Base-by-base conservation (phyloP, 768 basidiomycete genomes). In the Rhodotorula kratochvilovae region DNA sequence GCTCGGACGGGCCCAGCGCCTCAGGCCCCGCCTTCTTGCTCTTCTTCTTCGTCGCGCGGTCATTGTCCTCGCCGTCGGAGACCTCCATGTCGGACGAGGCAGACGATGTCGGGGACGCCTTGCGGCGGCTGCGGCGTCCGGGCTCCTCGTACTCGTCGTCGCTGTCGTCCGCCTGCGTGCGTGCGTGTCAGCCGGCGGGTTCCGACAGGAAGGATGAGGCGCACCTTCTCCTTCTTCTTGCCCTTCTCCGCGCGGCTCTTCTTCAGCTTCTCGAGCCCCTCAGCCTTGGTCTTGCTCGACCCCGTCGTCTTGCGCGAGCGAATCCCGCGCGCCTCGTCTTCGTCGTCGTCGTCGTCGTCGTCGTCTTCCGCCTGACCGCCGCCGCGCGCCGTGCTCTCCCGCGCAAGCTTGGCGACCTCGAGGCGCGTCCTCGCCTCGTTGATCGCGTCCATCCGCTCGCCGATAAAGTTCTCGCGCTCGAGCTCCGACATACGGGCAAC, bases 231-330 rank as follows among this genome's bases (percentile, higher is more conserved):
- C 50, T 76, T 89, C 81, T 89, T 88, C 80, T 94, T 91, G 74
- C 89, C 91, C 81, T 92, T 94, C 16, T 91, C 92, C 76, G 88
- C 90, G 46, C 94, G 85, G 77, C 84, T 88, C 11, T 89, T 90
- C 81, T 90, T 94, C 36, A 96, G 84, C 79, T 92, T 92, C 70
- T 77, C 77, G 23, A 71, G 21, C 43, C 61, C 57, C 36, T 59
- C 61, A n/a, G 27, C 19, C 70, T 75, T 75, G 51, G 39, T 61
- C 59, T 56, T 35, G 43, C 79, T 79, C 11, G 77, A 71, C 17
- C 77, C 76, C 19, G 77, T 77, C 53, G 79, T 73, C 70, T 80
- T 78, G 61, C 80, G 89, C 89, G 16, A 92, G 84, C 77, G 88
- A 90, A 64, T 85, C 4, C 36, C 45, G 31, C 66, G n/a, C 56